Evolutionary conservation across 1,284 basidiomycete species (phyloP), one percentile per base, ranked within the genome.

Genomic region (Apiotrichum porosum): DNA sequence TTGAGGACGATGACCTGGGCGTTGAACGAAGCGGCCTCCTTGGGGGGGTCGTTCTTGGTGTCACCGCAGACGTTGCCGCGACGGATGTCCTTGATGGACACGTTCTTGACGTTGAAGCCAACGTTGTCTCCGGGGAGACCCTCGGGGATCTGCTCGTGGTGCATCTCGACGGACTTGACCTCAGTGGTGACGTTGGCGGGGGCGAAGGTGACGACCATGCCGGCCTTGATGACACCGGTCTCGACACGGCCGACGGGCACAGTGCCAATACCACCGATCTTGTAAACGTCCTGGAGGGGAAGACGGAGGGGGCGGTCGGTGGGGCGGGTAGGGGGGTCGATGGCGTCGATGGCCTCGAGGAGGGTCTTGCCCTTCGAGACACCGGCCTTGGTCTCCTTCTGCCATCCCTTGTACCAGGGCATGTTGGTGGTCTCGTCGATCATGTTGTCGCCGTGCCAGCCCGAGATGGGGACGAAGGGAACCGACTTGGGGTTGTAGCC

Each of bases 381-480:
- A 81, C 92, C 93, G 62, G 78, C 78, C 83, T 98, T 98, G 80
- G 80, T 86, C 81, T 97, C 91, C 83, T 86, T 93, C 66, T 81
- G 81, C 92, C 92, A 97, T 68, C 94, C 94, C 84, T 97, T 99
- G 86, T 87, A 98, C 94, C 94, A 98, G 53, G 88, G 73, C 94
- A 98, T 97, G 83, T 95, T 95, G 78, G 73, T 10, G 61, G 91
- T 92, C 77, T 91, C 88, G 82, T 98, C 94, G 79, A 98, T 82
- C 94, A 98, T 98, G 88, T 98, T 98, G 85, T 99, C 94, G 76
- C 94, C 95, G 83, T 97, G 91, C 94, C 94, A 99, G 68, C 94
- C 95, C 57, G 94, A 99, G 79, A 99, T 97, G 73, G 95, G 94
- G 63, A 98, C 95, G 81, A 98, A 98, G 63, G 94, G 83, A 63